Conservation (phyloP, 129 eudicot species). For the Escallonia herrerae region DNA sequence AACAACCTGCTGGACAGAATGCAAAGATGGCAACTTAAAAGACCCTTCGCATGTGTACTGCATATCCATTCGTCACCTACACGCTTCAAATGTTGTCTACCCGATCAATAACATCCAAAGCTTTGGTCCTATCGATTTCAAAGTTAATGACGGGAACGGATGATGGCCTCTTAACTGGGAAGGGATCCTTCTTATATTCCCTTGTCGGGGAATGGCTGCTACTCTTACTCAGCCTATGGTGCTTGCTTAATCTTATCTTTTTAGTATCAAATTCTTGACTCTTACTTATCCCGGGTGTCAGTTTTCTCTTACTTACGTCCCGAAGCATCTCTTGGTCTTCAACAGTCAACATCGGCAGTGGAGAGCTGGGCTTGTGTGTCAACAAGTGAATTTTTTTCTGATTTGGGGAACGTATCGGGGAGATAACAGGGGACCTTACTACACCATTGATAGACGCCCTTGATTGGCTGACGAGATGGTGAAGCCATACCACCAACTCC, state of each 20-base stretch:
- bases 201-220: slow-evolving; percentile 77
- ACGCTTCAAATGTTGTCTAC: slow-evolving; percentile 54
- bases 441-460: slow-evolving; percentile 45
- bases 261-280: slow-evolving; percentile 82
- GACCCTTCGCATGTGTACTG: too few relatives aligned
- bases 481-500: slow-evolving; percentile 84
- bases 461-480: slow-evolving; percentile 72
- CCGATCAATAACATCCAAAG: slow-evolving; percentile 89
- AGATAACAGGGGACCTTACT: slow-evolving; percentile 63
- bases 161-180: slow-evolving; percentile 61
- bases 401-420: slow-evolving; percentile 87
- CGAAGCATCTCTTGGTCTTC: slow-evolving; percentile 89
- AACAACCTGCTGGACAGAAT: too few relatives aligned
- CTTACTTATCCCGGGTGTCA: slow-evolving; percentile 89
- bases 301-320: slow-evolving; percentile 73
- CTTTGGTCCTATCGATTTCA: slow-evolving; percentile 60
- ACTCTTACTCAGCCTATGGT: slow-evolving; percentile 79
- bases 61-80: neutral
- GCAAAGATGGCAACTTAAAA: too few relatives aligned
- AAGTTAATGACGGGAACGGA: slow-evolving; percentile 71
- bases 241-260: slow-evolving; percentile 37
- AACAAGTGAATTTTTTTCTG: slow-evolving; percentile 46
- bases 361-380: slow-evolving; percentile 35
- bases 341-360: slow-evolving; percentile 50
- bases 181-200: slow-evolving; percentile 54